Evolutionary conservation across 768 basidiomycete genomes (phyloP).

Genomic region (Glaciozyma antarctica): DNA sequence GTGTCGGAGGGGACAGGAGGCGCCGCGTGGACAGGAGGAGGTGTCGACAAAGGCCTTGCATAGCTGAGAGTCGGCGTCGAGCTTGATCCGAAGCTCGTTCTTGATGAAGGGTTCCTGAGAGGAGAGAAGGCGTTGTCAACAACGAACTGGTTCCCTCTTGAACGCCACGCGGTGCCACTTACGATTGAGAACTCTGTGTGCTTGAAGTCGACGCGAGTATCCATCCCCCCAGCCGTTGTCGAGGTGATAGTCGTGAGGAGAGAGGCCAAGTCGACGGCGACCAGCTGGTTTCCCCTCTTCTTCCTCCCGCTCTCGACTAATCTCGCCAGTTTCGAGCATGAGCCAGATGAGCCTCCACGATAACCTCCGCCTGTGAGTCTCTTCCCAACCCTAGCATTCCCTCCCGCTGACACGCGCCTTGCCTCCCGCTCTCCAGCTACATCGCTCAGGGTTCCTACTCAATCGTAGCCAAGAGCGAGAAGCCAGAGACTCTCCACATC

Average conservation of each 20-base stretch:
- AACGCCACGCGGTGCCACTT: neutral
- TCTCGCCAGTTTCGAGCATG: too few species aligned
- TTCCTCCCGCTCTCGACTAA: too few species aligned
- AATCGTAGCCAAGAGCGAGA: constrained; percentile 25
- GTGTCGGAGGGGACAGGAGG: constrained; percentile 84
- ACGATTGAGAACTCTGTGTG: constrained; percentile 3
- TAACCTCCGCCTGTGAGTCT: too few species aligned
- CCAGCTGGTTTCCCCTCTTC: too few species aligned
- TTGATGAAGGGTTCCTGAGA: constrained; percentile 31
- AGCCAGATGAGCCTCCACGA: too few species aligned
- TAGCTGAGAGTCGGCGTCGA: constrained; percentile 67
- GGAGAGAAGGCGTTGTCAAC: neutral
- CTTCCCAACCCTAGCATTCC: too few species aligned
- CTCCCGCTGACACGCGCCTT: too few species aligned
- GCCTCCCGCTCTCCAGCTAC: neutral
- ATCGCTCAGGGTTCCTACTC: constrained; percentile 24
- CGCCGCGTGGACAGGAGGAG: constrained; percentile 82
- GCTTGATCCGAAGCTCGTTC: constrained; percentile 17
- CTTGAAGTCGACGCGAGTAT: neutral
- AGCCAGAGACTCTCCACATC: constrained; percentile 39
- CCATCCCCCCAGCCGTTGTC: neutral
- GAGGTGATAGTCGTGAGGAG: too few species aligned
- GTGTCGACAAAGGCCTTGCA: constrained; percentile 73
- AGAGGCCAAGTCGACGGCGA: too few species aligned
- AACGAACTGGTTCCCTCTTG: neutral